A percentile compares a stretch with the other conserved stretches of the same genome.
Evolutionary conservation across 306 rosid species (phyloP).

Genomic region (Lagenaria siceraria): DNA sequence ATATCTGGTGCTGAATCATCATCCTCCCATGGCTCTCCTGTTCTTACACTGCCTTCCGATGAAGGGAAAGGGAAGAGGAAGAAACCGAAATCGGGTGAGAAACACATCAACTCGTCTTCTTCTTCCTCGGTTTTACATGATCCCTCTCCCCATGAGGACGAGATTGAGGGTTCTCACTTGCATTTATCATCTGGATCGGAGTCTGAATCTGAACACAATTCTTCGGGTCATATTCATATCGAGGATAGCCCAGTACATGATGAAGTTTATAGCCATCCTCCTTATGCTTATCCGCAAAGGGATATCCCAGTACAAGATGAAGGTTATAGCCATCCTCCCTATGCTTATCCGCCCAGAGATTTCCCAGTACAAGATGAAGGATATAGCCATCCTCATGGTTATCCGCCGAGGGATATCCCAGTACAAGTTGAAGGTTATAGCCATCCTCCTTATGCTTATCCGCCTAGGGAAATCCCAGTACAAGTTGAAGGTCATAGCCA

Average conservation of each 20-base stretch:
- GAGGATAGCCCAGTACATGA: constrained; percentile 30
- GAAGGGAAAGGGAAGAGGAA: constrained; percentile 26
- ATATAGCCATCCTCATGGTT: background rate
- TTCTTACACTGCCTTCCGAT: constrained; percentile 78
- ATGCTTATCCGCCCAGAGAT: constrained; percentile 4
- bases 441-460: background rate
- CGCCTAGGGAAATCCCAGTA: constrained; percentile 27
- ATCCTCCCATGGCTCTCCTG: constrained; percentile 46
- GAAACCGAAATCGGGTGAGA: constrained; percentile 7
- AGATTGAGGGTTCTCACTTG: constrained; percentile 46
- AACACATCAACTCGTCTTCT: constrained; percentile 22
- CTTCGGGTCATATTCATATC: constrained; percentile 48
- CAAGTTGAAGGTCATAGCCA: constrained; percentile 4
- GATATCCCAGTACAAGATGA: constrained; percentile 24
- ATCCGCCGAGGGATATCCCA: constrained; percentile 24
- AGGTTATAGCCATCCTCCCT: constrained; percentile 3
- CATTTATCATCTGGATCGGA: constrained; percentile 56
- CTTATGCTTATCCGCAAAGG: constrained; percentile 5
- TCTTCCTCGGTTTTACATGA: constrained; percentile 40
- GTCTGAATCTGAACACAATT: constrained; percentile 39
- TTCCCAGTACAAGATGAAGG: constrained; percentile 15
- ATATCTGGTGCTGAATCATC: constrained; percentile 18
- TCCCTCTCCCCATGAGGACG: constrained; percentile 13
- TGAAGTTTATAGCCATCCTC: constrained; percentile 4
- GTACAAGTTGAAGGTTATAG: constrained; percentile 9